phyloP scores from a whole-genome alignment of 352 stramenopile genomes.

The Phytophthora chlamydospora region DNA sequence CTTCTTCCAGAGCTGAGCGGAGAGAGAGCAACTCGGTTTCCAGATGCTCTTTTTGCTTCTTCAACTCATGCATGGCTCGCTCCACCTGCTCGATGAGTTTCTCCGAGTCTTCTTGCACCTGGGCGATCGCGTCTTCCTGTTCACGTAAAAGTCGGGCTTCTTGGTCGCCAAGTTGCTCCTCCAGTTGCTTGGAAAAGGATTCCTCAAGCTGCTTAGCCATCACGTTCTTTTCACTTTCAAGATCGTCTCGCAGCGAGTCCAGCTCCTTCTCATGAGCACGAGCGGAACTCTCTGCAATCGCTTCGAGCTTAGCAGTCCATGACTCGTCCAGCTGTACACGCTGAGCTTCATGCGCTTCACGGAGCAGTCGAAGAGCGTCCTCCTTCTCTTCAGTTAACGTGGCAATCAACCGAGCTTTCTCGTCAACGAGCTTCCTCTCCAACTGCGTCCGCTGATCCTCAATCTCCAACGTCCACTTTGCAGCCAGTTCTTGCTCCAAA shows the following conservation, averaged over 20 bases:
- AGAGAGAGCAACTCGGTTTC: slow-evolving; percentile 62
- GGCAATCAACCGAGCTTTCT: slow-evolving; percentile 10
- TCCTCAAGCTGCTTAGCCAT: slow-evolving; percentile 40
- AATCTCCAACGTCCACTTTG: slow-evolving; percentile 18
- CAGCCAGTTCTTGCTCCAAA: slow-evolving; percentile 30
- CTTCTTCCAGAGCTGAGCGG: slow-evolving; percentile 65
- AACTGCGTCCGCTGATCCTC: slow-evolving; percentile 24
- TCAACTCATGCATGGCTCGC: slow-evolving; percentile 68
- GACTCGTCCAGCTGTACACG: slow-evolving; percentile 26
- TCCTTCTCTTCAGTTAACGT: slow-evolving; percentile 20
- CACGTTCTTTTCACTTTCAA: slow-evolving; percentile 18
- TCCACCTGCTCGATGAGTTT: slow-evolving; percentile 82
- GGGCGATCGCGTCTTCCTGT: slow-evolving; percentile 75
- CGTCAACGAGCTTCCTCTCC: slow-evolving; percentile 10
- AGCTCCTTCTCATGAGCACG: slow-evolving; percentile 17
- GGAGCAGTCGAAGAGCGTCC: slow-evolving; percentile 15
- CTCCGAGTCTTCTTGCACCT: slow-evolving; percentile 84
- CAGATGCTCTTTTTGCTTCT: slow-evolving; percentile 73
- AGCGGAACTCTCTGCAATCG: not conserved
- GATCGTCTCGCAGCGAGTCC: slow-evolving; percentile 23
- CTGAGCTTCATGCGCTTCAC: slow-evolving; percentile 20
- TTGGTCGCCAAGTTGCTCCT: slow-evolving; percentile 48
- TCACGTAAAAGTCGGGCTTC: slow-evolving; percentile 52
- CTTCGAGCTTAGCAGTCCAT: slow-evolving; percentile 34
- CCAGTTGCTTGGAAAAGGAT: slow-evolving; percentile 36